phyloP scores from a whole-genome alignment of 2,329 filamentous ascomycete genomes.

The Diplodia corticola region DNA sequence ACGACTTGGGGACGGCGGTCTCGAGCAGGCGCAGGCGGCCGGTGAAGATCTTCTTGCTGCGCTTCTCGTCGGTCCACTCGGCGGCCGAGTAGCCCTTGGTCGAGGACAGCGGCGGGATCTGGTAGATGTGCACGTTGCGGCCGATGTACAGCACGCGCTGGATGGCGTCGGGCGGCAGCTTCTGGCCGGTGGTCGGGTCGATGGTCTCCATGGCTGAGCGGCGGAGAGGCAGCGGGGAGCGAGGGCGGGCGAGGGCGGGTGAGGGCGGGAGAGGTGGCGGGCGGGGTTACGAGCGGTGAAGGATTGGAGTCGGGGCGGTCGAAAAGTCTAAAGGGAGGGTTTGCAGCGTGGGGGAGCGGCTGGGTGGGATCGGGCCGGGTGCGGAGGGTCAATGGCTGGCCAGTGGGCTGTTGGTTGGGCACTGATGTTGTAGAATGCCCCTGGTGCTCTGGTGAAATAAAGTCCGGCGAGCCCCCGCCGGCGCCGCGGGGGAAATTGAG shows the following conservation, averaged over 20 bases:
- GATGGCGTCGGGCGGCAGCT: conserved; percentile 73
- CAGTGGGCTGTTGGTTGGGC: background rate
- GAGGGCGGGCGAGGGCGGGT: background rate
- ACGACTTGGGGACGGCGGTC: conserved; percentile 56
- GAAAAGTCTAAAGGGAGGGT: conserved; percentile 2
- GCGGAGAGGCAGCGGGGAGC: background rate
- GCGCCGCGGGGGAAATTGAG: background rate
- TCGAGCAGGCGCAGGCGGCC: conserved; percentile 77
- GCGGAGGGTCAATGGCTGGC: conserved; percentile 6
- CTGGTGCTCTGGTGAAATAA: background rate
- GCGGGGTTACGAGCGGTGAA: background rate
- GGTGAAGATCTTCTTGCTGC: conserved; percentile 77
- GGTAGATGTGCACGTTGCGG: conserved; percentile 77
- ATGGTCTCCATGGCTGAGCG: conserved; percentile 57
- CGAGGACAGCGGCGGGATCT: conserved; percentile 76
- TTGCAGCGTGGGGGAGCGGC: background rate
- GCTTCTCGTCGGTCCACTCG: conserved; percentile 69
- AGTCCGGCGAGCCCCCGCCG: conserved; percentile 8
- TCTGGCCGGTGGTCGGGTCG: conserved; percentile 69
- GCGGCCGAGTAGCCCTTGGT: conserved; percentile 78
- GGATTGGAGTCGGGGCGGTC: background rate
- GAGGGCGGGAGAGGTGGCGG: background rate
- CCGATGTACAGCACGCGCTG: conserved; percentile 81
- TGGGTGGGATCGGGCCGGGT: background rate
- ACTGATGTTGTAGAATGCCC: background rate